phyloP scores from a whole-genome alignment of 2,329 filamentous ascomycete species.

The Corynespora cassiicola region DNA sequence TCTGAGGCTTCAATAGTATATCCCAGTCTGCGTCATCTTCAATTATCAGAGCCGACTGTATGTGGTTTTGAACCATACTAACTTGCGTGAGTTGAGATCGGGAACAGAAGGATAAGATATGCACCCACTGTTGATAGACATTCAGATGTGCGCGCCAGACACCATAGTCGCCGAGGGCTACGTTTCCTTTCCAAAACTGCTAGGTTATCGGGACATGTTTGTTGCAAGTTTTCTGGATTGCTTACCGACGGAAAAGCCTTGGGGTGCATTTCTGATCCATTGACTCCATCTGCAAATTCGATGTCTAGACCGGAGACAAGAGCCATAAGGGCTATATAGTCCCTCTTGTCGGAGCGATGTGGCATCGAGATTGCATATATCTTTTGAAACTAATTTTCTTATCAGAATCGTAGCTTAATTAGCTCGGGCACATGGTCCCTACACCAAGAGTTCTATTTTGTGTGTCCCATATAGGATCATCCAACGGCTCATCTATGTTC shows the following conservation, averaged over 20 bases:
- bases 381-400: constrained; percentile 23
- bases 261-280: constrained; percentile 14
- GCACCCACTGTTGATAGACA: constrained; percentile 13
- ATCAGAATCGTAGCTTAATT: too few relatives aligned
- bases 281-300: constrained; percentile 17
- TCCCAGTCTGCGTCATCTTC: constrained; percentile 30
- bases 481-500: constrained; percentile 6
- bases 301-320: constrained; percentile 15
- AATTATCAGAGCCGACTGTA: constrained; percentile 20
- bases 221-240: neutral
- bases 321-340: constrained; percentile 15
- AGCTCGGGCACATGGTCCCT: too few relatives aligned
- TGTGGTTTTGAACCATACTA: constrained; percentile 17
- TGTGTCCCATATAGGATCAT: constrained; percentile 16
- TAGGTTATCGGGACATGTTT: neutral
- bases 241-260: constrained; percentile 12
- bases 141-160: constrained; percentile 22
- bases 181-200: constrained; percentile 12
- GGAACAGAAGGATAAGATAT: neutral
- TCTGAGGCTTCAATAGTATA: constrained; percentile 19
- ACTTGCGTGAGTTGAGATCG: neutral
- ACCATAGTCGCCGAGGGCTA: constrained; percentile 9
- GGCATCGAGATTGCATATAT: constrained; percentile 23
- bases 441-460: constrained; percentile 17
- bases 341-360: constrained; percentile 16